phyloP scores from a whole-genome alignment of 305 asterid species.

The Ilex paraguariensis region DNA sequence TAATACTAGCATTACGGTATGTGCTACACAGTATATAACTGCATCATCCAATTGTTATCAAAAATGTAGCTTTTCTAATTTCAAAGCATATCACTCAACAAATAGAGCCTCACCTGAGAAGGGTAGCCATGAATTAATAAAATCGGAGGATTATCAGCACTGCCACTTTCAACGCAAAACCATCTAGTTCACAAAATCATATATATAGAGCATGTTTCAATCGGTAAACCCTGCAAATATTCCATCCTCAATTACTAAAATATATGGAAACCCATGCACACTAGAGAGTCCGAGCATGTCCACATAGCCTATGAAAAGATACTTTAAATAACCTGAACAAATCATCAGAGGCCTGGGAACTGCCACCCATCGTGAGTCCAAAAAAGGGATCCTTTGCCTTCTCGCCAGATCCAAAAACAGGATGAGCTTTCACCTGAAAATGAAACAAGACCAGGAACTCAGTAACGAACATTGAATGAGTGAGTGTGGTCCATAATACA shows the following conservation, averaged over 20 bases:
- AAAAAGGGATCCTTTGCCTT: slow-evolving; percentile 88
- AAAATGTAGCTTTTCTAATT: no score
- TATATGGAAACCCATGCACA: slow-evolving; percentile 16
- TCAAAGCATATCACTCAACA: not conserved
- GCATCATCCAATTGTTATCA: no score
- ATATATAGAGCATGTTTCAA: slow-evolving; percentile 60
- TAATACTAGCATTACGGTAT: no score
- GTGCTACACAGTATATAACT: no score
- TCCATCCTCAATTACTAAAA: slow-evolving; percentile 61
- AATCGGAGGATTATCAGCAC: slow-evolving; percentile 50
- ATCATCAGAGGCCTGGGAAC: slow-evolving; percentile 75
- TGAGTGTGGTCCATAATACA: no score
- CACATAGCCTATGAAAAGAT: not conserved
- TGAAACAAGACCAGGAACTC: not conserved
- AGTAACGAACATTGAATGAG: no score
- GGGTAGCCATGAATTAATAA: slow-evolving; percentile 83
- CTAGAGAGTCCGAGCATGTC: slow-evolving; percentile 1
- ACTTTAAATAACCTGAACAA: slow-evolving; percentile 56
- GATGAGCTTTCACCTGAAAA: slow-evolving; percentile 73
- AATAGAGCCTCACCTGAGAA: slow-evolving; percentile 57
- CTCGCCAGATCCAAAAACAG: slow-evolving; percentile 82
- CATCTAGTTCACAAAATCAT: slow-evolving; percentile 86
- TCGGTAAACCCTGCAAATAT: slow-evolving; percentile 74
- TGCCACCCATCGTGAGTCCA: slow-evolving; percentile 76
- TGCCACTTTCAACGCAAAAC: slow-evolving; percentile 86